Conservation (phyloP, 257 asterid species). For the Anisodus acutangulus region DNA sequence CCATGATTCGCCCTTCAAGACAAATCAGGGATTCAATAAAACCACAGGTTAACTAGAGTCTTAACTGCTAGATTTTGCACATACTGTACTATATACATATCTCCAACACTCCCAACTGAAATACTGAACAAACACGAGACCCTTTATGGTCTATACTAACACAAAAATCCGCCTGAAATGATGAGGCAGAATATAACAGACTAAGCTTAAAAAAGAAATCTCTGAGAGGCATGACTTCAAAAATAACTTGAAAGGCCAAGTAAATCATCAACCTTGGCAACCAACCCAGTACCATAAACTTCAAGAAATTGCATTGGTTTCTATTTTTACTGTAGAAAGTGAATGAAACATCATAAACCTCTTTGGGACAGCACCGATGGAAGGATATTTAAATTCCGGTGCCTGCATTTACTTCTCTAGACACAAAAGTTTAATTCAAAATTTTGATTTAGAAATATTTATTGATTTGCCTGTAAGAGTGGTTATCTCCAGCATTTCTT, state of each 20-base stretch:
- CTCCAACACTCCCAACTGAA: background rate
- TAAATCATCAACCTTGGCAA: background rate
- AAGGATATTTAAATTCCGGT: background rate
- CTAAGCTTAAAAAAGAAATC: background rate
- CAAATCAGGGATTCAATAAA: background rate
- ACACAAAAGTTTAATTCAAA: background rate
- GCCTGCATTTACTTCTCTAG: slow-evolving; percentile 16
- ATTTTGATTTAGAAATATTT: background rate
- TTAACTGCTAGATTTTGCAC: background rate
- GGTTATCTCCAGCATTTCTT: slow-evolving; percentile 17
- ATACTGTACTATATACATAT: background rate
- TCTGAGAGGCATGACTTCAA: background rate
- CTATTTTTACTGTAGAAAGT: background rate
- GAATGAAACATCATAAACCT: background rate
- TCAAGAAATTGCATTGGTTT: background rate
- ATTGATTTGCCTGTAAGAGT: slow-evolving; percentile 3
- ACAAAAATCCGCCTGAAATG: background rate
- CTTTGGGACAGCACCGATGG: background rate
- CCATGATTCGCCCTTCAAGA: background rate
- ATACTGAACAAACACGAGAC: background rate
- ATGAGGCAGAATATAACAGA: background rate
- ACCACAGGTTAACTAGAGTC: background rate
- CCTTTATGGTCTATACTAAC: background rate
- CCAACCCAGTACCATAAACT: background rate
- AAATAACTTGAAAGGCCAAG: background rate